These are phyloP conservation scores for Phytophthora idaei DNA, from an alignment of 352 stramenopile species.

Conservation along the genomic window DNA sequence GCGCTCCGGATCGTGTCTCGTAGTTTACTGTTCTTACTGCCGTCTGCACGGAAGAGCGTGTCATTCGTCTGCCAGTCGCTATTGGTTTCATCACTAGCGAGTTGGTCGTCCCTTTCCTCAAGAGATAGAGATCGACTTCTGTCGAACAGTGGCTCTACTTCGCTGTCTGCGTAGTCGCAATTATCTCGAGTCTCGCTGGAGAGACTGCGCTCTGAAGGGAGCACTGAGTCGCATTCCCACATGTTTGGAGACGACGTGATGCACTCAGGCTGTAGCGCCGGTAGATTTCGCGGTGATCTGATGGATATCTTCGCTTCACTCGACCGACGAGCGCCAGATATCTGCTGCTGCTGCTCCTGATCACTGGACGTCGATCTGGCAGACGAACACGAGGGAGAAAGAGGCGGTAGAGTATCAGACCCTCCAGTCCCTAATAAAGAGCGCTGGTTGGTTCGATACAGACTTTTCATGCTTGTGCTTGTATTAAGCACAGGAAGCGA, in stretches of 20 bases:
- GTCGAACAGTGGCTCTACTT: constrained; percentile 17
- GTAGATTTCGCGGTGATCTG: constrained; percentile 27
- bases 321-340: constrained; percentile 7
- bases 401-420: constrained; percentile 21
- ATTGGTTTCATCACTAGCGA: constrained; percentile 29
- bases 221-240: constrained; percentile 74
- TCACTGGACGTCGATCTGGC: constrained; percentile 39
- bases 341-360: constrained; percentile 29
- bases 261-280: constrained; percentile 41
- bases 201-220: constrained; percentile 51
- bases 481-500: constrained; percentile 33
- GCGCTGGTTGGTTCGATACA: constrained; percentile 18
- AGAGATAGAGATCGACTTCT: constrained; percentile 18
- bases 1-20: constrained; percentile 82
- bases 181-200: constrained; percentile 47
- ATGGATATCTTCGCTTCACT: constrained; percentile 12
- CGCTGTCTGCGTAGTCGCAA: constrained; percentile 12
- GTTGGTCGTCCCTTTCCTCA: constrained; percentile 22
- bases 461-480: not conserved
- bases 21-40: constrained; percentile 85
- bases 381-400: constrained; percentile 48
- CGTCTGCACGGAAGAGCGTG: constrained; percentile 88
- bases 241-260: constrained; percentile 36
- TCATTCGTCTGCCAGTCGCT: constrained; percentile 78
- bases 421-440: constrained; percentile 5